Evolutionary conservation across 2,329 filamentous ascomycete genomes (phyloP), one percentile per base, ranked within the genome.

Genomic region (Hymenoscyphus salicellus): DNA sequence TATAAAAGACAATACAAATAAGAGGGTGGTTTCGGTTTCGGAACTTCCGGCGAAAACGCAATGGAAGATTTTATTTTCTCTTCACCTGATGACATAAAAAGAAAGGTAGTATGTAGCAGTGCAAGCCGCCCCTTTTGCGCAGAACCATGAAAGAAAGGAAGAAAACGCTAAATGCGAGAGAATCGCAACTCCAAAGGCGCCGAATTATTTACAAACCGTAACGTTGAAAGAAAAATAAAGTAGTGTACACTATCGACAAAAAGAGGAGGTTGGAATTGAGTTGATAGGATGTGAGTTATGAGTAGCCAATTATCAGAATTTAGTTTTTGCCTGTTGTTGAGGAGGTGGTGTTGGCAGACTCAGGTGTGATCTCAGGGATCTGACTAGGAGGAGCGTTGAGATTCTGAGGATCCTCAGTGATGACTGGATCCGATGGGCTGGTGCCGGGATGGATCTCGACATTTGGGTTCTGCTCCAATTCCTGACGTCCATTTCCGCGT

Each of bases 391-490:
- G 73, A 5, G 49, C 63, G 38, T 62, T 60, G 3, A 71, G 65
- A 32, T 63, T 56, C 2, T 67, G 73, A 33, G 80, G 77, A 57
- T 80, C 74, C 32, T 78, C 75, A 8, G 79, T 78, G 5, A 83
- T 75, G 20, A 83, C 75, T 0, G 77, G 78, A 65, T 84, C 81
- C 52, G 78, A 78, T 2, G 78, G 72, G 63, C 78, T 80, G 4
- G 82, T 84, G 23, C 78, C 79, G 0, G 82, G 80, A 64, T 84
- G 82, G 5, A 81, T 73, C 46, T 82, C 80, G 60, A 82, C 73
- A 61, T 75, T 80, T 43, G 76, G 78, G 66, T 77, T 76, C 1
- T 71, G 71, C 63, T 81, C 80, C 0, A 81, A 70, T 55, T 82
- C 79, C 11, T 68, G 67, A 57, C 70, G 65, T 59, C 65, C 70